phyloP scores from a whole-genome alignment of 148 eudicot species.

The Spergularia marina region DNA sequence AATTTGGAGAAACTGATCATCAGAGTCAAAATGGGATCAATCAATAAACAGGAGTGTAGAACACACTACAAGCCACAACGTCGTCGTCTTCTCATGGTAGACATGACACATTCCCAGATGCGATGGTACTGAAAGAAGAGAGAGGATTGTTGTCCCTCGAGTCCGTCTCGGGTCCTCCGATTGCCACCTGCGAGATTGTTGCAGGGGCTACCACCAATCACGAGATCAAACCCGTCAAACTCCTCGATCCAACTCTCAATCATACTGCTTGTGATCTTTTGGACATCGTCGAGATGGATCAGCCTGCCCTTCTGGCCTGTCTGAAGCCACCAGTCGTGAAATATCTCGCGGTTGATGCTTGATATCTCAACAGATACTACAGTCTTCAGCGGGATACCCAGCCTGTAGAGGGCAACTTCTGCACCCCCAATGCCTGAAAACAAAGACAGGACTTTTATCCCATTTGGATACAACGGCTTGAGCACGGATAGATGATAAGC shows the following conservation, averaged over 20 bases:
- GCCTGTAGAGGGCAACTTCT: conserved; percentile 38
- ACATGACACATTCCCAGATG: conserved; percentile 23
- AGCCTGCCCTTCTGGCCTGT: conserved; percentile 34
- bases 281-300: conserved; percentile 30
- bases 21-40: too few relatives aligned
- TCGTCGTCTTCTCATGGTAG: not conserved
- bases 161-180: conserved; percentile 34
- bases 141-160: conserved; percentile 35
- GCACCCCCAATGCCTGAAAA: conserved; percentile 57
- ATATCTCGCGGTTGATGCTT: not conserved
- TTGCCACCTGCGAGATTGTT: conserved; percentile 48
- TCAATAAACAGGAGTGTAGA: too few relatives aligned
- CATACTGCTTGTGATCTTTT: conserved; percentile 6
- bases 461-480: conserved; percentile 30
- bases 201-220: conserved; percentile 52
- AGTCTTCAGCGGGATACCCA: conserved; percentile 39
- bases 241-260: conserved; percentile 13
- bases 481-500: conserved; percentile 36
- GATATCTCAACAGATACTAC: conserved; percentile 44
- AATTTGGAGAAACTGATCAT: too few relatives aligned
- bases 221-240: conserved; percentile 39
- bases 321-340: conserved; percentile 39
- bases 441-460: conserved; percentile 44
- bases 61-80: too few relatives aligned
- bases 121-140: conserved; percentile 37